Percentiles rank a stretch among this genome's conserved stretches.
Evolutionary conservation across 192 early-diverging fungal genomes (phyloP).

Genomic region (Piromyces finnis): DNA sequence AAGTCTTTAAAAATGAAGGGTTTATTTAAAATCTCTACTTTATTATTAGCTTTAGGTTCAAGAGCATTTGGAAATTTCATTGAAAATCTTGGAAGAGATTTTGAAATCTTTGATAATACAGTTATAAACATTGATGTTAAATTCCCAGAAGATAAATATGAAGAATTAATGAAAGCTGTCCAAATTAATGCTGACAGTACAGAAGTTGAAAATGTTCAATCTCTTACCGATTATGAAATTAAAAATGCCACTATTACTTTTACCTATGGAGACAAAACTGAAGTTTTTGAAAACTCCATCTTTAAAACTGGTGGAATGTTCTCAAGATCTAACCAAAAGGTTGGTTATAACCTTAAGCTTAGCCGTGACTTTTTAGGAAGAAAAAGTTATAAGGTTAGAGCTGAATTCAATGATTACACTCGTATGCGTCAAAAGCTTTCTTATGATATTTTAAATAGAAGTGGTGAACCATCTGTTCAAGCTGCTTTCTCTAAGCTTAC

Average conservation of each 20-base stretch:
- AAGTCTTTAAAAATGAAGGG: no score
- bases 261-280: not conserved
- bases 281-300: not conserved
- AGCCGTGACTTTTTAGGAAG: not conserved
- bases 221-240: not conserved
- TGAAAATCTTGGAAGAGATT: not conserved
- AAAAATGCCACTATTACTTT: not conserved
- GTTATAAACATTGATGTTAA: not conserved
- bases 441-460: not conserved
- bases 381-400: not conserved
- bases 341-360: not conserved
- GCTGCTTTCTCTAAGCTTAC: not conserved
- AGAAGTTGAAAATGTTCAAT: not conserved
- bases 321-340: not conserved
- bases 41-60: not conserved
- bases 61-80: not conserved
- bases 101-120: not conserved
- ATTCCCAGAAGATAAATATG: not conserved
- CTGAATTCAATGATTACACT: not conserved
- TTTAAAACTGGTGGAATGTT: not conserved
- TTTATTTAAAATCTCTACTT: not conserved
- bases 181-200: not conserved
- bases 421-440: not conserved
- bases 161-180: not conserved
- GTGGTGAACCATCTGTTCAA: not conserved